Conservation (phyloP, 805 yeast species). For the Pichia occidentalis region DNA sequence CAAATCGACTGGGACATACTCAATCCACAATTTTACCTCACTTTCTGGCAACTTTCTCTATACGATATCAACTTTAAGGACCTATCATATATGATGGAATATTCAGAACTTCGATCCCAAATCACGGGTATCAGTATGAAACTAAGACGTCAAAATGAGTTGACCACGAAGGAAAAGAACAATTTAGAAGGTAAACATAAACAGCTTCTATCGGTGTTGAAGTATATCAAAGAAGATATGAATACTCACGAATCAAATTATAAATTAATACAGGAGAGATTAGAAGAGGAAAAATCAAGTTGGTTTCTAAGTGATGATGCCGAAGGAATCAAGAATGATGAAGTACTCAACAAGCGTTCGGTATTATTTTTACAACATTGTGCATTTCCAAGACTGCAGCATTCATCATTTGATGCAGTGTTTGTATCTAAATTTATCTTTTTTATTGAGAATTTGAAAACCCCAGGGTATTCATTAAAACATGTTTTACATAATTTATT, state of each 20-base stretch:
- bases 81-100: conserved; percentile 43
- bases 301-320: conserved; percentile 38
- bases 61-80: conserved; percentile 60
- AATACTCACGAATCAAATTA: conserved; percentile 39
- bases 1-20: conserved; percentile 25
- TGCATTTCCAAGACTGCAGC: conserved; percentile 66
- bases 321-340: conserved; percentile 32
- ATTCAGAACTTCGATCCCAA: conserved; percentile 33
- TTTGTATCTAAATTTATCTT: conserved; percentile 58
- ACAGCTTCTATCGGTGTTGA: conserved; percentile 25
- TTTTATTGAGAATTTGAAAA: conserved; percentile 35
- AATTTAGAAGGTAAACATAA: conserved; percentile 24
- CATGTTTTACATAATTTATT: conserved; percentile 43
- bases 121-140: conserved; percentile 33
- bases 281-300: conserved; percentile 23
- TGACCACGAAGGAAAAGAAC: conserved; percentile 18
- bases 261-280: conserved; percentile 25
- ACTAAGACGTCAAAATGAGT: conserved; percentile 27
- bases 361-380: conserved; percentile 49
- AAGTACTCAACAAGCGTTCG: not conserved
- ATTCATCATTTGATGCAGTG: conserved; percentile 78
- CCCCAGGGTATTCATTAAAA: conserved; percentile 33
- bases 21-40: conserved; percentile 39
- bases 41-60: conserved; percentile 69
- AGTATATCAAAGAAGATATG: conserved; percentile 34